Evolutionary conservation across 345 rosid genomes (phyloP).

Genomic region (Schrenkiella parvula): DNA sequence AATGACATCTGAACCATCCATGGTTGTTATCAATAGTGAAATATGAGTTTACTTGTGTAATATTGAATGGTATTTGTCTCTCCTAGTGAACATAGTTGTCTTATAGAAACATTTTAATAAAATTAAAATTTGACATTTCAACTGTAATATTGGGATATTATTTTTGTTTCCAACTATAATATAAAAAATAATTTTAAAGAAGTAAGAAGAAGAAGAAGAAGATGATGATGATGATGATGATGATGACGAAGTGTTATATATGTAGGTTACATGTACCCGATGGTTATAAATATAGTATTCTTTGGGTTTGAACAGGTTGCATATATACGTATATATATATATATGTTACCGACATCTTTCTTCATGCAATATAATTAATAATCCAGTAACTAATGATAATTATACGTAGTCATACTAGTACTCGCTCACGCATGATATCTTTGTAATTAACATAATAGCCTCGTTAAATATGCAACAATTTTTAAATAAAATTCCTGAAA

Average conservation of each 20-base stretch:
- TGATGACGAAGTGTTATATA: not conserved
- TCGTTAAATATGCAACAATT: not conserved
- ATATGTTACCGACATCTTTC: conserved; percentile 13
- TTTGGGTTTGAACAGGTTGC: not conserved
- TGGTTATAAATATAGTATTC: not conserved
- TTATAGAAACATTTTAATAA: not conserved
- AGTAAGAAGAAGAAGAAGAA: not conserved
- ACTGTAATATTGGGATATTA: conserved; percentile 4
- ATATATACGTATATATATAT: not conserved
- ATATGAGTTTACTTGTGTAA: conserved; percentile 17
- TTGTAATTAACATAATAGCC: not conserved
- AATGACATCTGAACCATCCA: conserved; percentile 17
- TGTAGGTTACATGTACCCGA: not conserved
- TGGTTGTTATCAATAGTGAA: conserved; percentile 14
- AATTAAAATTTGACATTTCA: conserved; percentile 11
- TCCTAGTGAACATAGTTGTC: not conserved
- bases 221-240: not conserved
- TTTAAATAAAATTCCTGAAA: not conserved
- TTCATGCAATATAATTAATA: not conserved
- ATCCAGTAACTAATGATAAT: not conserved
- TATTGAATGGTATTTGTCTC: conserved; percentile 8
- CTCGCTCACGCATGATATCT: not conserved
- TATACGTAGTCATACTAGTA: not conserved
- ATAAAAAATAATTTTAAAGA: not conserved
- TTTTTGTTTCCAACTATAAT: not conserved